phyloP scores from a whole-genome alignment of 2,329 filamentous ascomycete genomes.

The Aschersonia sp. region DNA sequence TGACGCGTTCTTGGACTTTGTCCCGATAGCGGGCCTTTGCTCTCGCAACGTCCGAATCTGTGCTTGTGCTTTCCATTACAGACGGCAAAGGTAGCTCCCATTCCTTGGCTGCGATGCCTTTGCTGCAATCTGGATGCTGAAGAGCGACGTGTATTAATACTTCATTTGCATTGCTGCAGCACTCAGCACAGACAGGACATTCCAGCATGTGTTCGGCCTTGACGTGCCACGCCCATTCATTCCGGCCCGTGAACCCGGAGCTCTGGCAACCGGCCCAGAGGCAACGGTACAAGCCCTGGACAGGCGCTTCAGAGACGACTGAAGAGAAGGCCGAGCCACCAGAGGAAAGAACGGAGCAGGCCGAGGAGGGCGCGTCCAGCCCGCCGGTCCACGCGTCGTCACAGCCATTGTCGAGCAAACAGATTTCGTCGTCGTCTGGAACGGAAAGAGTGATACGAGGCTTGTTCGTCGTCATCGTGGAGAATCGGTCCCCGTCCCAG shows the following conservation, averaged over 20 bases:
- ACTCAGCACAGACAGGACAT: slow-evolving; percentile 25
- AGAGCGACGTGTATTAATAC: slow-evolving; percentile 22
- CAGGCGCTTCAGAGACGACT: slow-evolving; percentile 11
- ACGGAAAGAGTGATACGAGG: no score
- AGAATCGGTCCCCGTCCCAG: no score
- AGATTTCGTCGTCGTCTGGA: no score
- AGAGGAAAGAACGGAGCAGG: slow-evolving; percentile 12
- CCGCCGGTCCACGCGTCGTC: not conserved
- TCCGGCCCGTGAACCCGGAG: slow-evolving; percentile 19
- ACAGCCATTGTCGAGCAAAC: not conserved
- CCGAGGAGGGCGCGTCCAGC: slow-evolving; percentile 5
- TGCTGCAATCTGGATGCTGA: slow-evolving; percentile 15
- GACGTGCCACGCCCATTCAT: slow-evolving; percentile 26
- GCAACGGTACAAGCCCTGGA: slow-evolving; percentile 19
- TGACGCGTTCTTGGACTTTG: not conserved
- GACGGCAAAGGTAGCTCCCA: slow-evolving; percentile 8
- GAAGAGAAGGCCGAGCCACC: slow-evolving; percentile 15
- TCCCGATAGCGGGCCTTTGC: not conserved
- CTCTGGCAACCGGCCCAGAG: slow-evolving; percentile 24
- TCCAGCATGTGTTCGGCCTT: slow-evolving; percentile 27
- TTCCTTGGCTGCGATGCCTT: slow-evolving; percentile 9
- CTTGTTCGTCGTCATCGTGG: no score
- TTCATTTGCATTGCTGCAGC: slow-evolving; percentile 18
- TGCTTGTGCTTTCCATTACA: not conserved
- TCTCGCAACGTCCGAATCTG: not conserved